phyloP scores from a whole-genome alignment of 1,139 yeast genomes.

The Zygosaccharomyces pseudobailii region DNA sequence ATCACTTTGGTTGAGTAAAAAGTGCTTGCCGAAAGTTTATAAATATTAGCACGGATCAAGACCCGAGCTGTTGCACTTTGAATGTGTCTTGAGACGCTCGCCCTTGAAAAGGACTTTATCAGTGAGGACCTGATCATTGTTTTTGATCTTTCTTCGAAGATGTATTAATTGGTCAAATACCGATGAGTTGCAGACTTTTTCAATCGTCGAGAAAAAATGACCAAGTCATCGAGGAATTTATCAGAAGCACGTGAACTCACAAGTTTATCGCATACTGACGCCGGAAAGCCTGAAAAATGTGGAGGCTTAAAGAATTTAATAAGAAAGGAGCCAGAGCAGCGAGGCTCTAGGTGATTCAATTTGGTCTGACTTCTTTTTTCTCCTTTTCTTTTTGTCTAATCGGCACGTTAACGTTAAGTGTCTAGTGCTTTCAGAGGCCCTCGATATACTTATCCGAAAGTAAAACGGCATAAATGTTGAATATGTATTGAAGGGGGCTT shows the following conservation, averaged over 20 bases:
- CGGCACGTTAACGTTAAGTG: too few species aligned
- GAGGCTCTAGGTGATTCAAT: too few species aligned
- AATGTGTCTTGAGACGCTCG: not conserved
- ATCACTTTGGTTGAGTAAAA: conserved; percentile 34
- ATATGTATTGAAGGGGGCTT: too few species aligned
- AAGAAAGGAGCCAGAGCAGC: too few species aligned
- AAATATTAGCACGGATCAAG: not conserved
- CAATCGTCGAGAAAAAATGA: not conserved
- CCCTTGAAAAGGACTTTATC: conserved; percentile 6
- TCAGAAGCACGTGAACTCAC: conserved; percentile 1
- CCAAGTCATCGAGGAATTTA: not conserved
- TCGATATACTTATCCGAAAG: too few species aligned
- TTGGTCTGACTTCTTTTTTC: too few species aligned
- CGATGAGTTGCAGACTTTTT: conserved; percentile 1
- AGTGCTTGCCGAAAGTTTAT: not conserved
- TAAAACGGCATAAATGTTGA: too few species aligned
- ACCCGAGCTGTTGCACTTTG: not conserved
- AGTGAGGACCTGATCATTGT: conserved; percentile 7
- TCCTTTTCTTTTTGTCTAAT: too few species aligned
- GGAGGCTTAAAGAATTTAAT: too few species aligned
- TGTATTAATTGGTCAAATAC: not conserved
- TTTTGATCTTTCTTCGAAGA: not conserved
- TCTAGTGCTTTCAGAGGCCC: too few species aligned
- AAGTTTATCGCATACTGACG: not conserved
- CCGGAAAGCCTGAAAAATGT: too few species aligned